Evolutionary conservation across 2,329 filamentous ascomycete species (phyloP), one percentile per base, ranked within the genome.

Genomic region (Spiromastix sp.): DNA sequence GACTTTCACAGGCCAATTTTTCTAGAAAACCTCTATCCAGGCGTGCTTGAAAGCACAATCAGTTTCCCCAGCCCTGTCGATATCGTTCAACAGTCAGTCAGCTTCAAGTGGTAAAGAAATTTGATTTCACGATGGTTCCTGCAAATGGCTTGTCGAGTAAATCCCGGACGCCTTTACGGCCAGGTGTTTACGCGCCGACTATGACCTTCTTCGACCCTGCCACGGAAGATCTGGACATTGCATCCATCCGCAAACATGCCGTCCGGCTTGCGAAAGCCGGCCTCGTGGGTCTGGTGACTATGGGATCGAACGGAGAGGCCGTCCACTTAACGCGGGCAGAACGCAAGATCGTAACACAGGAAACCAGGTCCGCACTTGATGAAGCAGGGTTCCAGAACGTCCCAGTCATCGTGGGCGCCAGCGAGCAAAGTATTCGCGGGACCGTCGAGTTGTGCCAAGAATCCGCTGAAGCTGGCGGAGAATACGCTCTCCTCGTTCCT

Each of bases 281-380:
- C 7, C 74, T 93, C 9, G 82, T 79, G 32, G 85, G 85, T 24
- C 71, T 93, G 17, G 82, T 91, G 26, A 81, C 80, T 47, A 85
- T 91, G 80, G 85, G 85, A 42, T 91, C 84, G 48, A 93, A 93
- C 60, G 85, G 85, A 42, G 85, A 93, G 66, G 85, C 85, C 16
- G 81, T 85, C 37, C 85, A 93, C 66, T 78, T 86, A 50, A 82
- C 79, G 35, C 74, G 77, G 29, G 74, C 79, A 42, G 85, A 93
- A 61, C 85, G 85, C 58, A 58, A 75, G 30, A 72, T 74, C 22
- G 79, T 91, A 44, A 89, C 81, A 12, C 68, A 68, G 51, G 82
- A 84, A 34, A 89, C 83, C 5, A 77, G 85, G 38, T 79, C 85
- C 54, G 84, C 85, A 12, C 72, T 93, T 32, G 81, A 91, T 54